Evolutionary conservation across 352 stramenopile species (phyloP).

Genomic region (Phytophthora kernoviae): DNA sequence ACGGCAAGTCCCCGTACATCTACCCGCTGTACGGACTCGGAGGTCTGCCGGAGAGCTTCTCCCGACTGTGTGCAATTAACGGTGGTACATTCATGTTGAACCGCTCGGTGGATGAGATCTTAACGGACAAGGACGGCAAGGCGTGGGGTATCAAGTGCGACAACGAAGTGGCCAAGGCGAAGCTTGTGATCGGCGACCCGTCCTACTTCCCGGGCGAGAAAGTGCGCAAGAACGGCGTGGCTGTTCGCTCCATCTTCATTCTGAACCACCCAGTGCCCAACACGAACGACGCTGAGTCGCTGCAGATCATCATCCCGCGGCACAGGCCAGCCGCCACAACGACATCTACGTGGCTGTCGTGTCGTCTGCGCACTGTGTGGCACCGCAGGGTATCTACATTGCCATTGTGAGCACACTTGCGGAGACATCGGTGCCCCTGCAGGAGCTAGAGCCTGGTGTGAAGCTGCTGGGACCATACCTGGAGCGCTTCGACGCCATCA

Average conservation of each 20-base stretch:
- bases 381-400: constrained; percentile 97
- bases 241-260: constrained; percentile 99
- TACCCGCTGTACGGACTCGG: constrained; percentile 99
- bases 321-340: constrained; percentile 94
- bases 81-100: constrained; percentile 99
- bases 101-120: constrained; percentile 93
- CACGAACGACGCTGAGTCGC: constrained; percentile 96
- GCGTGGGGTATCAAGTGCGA: constrained; percentile 92
- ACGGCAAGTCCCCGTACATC: constrained; percentile 98
- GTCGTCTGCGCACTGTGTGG: constrained; percentile 94
- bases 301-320: constrained; percentile 99
- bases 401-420: constrained; percentile 98
- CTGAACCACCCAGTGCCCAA: constrained; percentile 98
- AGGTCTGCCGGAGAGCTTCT: constrained; percentile 98
- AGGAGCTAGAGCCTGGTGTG: constrained; percentile 95
- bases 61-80: constrained; percentile 98
- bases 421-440: constrained; percentile 95
- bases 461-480: constrained; percentile 96
- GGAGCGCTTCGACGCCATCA: constrained; percentile 96
- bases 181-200: constrained; percentile 98
- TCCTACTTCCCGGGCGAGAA: constrained; percentile 98
- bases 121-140: constrained; percentile 93
- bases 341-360: constrained; percentile 99
- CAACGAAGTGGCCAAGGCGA: constrained; percentile 97
- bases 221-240: constrained; percentile 91